phyloP scores from a whole-genome alignment of 1,284 basidiomycete genomes.

The Fistulinella cinereoalba region DNA sequence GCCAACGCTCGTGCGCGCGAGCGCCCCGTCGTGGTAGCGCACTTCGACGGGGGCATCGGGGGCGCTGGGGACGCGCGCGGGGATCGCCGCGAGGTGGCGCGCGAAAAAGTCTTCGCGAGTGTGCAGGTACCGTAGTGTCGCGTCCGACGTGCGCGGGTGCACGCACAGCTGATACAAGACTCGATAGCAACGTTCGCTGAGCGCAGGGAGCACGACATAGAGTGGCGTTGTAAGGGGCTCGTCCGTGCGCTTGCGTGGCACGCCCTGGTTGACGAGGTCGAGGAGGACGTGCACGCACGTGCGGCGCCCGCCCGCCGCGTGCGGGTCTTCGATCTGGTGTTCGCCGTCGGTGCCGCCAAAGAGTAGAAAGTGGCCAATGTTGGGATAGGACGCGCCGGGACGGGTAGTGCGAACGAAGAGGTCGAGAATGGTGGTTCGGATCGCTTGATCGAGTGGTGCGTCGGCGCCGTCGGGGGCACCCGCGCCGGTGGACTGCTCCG shows the following conservation, averaged over 20 bases:
- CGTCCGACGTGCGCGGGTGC: constrained; percentile 79
- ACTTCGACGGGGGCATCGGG: constrained; percentile 63
- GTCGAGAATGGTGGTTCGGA: constrained; percentile 80
- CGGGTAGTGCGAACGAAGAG: constrained; percentile 81
- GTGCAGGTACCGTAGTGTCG: constrained; percentile 85
- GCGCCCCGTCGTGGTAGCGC: constrained; percentile 68
- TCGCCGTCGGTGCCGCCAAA: constrained; percentile 60
- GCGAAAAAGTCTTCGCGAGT: constrained; percentile 89
- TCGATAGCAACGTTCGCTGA: constrained; percentile 86
- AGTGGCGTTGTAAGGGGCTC: constrained; percentile 47
- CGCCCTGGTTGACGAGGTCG: constrained; percentile 69
- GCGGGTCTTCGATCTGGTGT: constrained; percentile 70
- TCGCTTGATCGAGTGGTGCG: constrained; percentile 61
- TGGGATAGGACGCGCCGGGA: constrained; percentile 67
- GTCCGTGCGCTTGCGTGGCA: constrained; percentile 54
- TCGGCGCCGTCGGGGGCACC: constrained; percentile 57
- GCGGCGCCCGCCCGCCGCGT: constrained; percentile 64
- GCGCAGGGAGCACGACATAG: constrained; percentile 66
- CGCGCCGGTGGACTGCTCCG: constrained; percentile 66
- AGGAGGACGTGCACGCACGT: constrained; percentile 84
- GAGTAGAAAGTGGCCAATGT: constrained; percentile 87
- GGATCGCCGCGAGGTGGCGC: constrained; percentile 74
- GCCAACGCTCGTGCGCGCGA: constrained; percentile 72
- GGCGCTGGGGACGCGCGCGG: constrained; percentile 55
- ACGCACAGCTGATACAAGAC: constrained; percentile 86